Base-by-base conservation (phyloP, 176 grass and related monocot genomes). In the Thinopyrum elongatum region DNA sequence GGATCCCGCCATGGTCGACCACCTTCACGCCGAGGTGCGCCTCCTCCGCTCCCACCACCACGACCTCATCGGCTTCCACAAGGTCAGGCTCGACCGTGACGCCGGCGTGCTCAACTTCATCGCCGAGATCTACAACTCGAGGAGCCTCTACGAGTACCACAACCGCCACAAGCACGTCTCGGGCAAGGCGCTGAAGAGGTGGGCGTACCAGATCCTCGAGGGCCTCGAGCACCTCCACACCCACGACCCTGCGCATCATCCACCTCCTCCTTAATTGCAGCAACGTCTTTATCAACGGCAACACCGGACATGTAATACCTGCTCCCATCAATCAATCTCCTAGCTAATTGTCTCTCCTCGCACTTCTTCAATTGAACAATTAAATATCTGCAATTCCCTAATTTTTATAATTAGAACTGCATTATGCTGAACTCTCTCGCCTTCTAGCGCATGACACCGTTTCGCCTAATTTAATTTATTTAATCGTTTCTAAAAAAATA, bases 181-280 rank as follows among this genome's bases (percentile, higher is more conserved):
- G 68, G 80, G 92, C 81, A 98, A 98, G 80, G 93, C 96, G 65
- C 72, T 94, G 51, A 94, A 98, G 89, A 98, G 92, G 88, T 98
- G 95, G 93, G 90, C 93, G 22, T 41, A 86, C 14, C 95, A 98
- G 87, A 88, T 98, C 62, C 90, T 98, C 28, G 65, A 81, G 63
- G 93, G 93, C 0, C 91, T 98, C 79, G 61, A 98, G 39, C 9
- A 41, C 39, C 9, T 9, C 36, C 36, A 39, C 70, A 73, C 70
- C 38, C 70, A 73, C n/a, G n/a, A 73, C 2, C 70, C n/a, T 39
- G 36, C 36, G 8, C 36, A 73, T 73, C 70, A 73, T 44, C 70
- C 70, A 73, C 70, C 70, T 36, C 70, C n/a, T 44, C n/a, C 70
- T 73, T n/a, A 73, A 73, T 6, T 73, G 70, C n/a, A 73, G 70